phyloP scores from a whole-genome alignment of 805 yeast genomes.

The Teunomyces atbi region DNA sequence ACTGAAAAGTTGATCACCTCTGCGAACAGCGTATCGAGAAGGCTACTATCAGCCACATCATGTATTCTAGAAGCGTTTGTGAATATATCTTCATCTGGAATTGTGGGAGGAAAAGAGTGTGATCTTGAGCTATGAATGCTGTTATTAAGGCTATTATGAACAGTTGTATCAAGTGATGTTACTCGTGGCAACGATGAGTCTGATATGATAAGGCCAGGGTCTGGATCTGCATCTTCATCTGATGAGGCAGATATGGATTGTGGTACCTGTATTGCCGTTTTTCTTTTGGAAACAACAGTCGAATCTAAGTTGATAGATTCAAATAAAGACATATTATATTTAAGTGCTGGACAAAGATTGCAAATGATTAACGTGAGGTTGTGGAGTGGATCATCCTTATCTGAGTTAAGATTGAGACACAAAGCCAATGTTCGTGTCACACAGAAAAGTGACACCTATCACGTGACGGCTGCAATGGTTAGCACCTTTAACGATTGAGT shows the following conservation, averaged over 20 bases:
- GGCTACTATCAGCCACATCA: background rate
- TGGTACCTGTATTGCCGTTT: background rate
- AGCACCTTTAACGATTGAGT: too few relatives aligned
- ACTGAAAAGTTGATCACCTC: background rate
- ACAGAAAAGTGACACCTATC: too few relatives aligned
- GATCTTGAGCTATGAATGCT: background rate
- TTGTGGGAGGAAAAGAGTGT: background rate
- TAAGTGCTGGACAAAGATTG: background rate
- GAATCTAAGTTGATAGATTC: slow-evolving; percentile 16
- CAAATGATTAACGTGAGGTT: too few relatives aligned
- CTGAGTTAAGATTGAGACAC: too few relatives aligned
- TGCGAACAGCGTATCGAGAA: background rate
- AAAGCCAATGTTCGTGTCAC: too few relatives aligned
- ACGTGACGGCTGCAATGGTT: too few relatives aligned
- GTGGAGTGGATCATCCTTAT: too few relatives aligned
- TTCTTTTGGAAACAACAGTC: slow-evolving; percentile 6
- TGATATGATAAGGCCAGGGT: slow-evolving; percentile 13
- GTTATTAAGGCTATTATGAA: slow-evolving; percentile 2
- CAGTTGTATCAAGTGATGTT: slow-evolving; percentile 4
- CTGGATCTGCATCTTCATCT: slow-evolving; percentile 16
- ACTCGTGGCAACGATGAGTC: slow-evolving; percentile 6
- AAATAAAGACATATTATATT: slow-evolving; percentile 6
- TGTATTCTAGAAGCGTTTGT: slow-evolving; percentile 18
- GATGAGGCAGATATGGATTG: slow-evolving; percentile 10
- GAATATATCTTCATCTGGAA: slow-evolving; percentile 17